Conservation (phyloP, 2,329 filamentous ascomycete species). For the Botryosphaeria agaves region DNA sequence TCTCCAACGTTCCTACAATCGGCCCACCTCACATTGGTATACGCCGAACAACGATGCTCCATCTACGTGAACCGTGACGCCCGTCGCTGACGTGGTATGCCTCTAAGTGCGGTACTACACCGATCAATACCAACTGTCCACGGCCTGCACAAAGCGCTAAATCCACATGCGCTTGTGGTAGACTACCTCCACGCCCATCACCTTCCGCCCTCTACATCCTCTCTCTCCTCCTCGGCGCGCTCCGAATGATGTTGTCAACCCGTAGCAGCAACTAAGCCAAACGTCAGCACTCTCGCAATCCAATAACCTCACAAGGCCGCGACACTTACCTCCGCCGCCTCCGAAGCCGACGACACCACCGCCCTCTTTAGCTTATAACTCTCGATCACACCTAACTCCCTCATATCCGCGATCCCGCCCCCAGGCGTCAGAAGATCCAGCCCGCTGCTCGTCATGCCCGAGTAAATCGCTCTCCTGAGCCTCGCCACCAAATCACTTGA, state of each 20-base stretch:
- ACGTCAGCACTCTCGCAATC: slow-evolving; percentile 15
- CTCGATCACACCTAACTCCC: slow-evolving; percentile 86
- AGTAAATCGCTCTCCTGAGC: slow-evolving; percentile 85
- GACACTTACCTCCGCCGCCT: slow-evolving; percentile 74
- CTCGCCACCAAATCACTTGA: slow-evolving; percentile 86
- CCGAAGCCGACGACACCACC: slow-evolving; percentile 90
- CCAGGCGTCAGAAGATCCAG: slow-evolving; percentile 79
- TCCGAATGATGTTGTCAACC: slow-evolving; percentile 95
- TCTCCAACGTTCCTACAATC: no score
- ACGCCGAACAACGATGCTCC: no score
- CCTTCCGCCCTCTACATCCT: slow-evolving; percentile 45
- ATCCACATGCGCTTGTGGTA: no score
- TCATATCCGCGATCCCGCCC: slow-evolving; percentile 89
- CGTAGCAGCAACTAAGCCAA: slow-evolving; percentile 59
- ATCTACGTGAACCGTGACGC: no score
- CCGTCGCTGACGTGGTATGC: no score
- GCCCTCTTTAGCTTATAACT: slow-evolving; percentile 97
- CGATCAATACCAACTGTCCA: no score
- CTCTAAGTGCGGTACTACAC: no score
- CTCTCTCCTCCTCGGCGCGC: slow-evolving; percentile 69
- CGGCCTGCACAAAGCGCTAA: no score
- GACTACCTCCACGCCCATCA: no score
- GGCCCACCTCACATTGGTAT: no score
- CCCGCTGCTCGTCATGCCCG: slow-evolving; percentile 82
- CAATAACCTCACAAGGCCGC: slow-evolving; percentile 2